Evolutionary conservation across 1,284 basidiomycete genomes (phyloP).

Genomic region (Apiotrichum sp.): DNA sequence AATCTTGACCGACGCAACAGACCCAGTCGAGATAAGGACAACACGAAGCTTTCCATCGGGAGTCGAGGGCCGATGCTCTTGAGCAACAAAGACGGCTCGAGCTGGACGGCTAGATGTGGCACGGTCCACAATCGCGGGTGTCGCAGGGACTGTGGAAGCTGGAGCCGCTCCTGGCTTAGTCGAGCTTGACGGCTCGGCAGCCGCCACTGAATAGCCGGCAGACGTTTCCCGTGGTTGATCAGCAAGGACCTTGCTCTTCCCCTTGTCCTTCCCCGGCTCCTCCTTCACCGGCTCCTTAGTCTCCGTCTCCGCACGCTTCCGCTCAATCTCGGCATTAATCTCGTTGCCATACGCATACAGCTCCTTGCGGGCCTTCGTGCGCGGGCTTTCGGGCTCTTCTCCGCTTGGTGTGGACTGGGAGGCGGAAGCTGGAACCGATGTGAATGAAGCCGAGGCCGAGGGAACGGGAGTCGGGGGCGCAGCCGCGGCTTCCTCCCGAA

Average conservation of each 20-base stretch:
- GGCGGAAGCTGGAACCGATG: neutral
- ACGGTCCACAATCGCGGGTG: constrained; percentile 5
- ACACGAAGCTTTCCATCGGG: constrained; percentile 54
- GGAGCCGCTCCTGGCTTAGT: neutral
- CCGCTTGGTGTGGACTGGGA: neutral
- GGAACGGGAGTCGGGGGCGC: too few relatives aligned
- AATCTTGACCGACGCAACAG: constrained; percentile 88
- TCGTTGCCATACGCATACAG: constrained; percentile 29
- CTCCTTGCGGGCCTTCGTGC: constrained; percentile 29
- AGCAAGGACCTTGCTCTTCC: too few relatives aligned
- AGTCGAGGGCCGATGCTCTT: constrained; percentile 24
- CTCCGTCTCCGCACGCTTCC: neutral
- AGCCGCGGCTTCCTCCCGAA: neutral
- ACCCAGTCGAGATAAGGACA: constrained; percentile 80
- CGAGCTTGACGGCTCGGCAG: neutral
- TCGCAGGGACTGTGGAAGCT: neutral
- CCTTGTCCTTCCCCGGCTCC: neutral
- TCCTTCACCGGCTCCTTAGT: too few relatives aligned
- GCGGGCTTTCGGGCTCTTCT: constrained; percentile 27
- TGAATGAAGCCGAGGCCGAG: neutral
- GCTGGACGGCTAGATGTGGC: neutral
- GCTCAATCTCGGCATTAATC: constrained; percentile 5
- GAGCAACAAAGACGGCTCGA: constrained; percentile 22
- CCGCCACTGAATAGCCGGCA: neutral
- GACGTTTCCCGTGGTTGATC: neutral